phyloP scores from a whole-genome alignment of 176 grass and related monocot species.

The Aegilops longissima region DNA sequence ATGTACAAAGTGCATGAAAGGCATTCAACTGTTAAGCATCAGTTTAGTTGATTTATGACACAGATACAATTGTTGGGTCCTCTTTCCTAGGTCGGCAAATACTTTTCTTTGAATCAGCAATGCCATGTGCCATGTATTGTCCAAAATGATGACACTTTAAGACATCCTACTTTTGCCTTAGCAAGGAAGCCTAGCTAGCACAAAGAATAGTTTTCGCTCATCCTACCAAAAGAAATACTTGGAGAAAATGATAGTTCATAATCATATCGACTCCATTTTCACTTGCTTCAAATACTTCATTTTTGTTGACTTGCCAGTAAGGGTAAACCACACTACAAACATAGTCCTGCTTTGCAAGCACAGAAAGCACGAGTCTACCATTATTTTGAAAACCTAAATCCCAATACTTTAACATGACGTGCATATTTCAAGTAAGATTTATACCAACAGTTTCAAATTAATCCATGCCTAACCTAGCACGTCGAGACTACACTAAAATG shows the following conservation, averaged over 20 bases:
- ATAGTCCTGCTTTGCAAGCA: not conserved
- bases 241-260: not conserved
- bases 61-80: not conserved
- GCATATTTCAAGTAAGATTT: not conserved
- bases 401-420: not conserved
- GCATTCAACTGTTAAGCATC: not conserved
- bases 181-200: constrained; percentile 6
- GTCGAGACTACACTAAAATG: not conserved
- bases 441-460: not conserved
- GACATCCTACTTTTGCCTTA: not conserved
- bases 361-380: not conserved
- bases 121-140: not conserved
- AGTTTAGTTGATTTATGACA: not conserved
- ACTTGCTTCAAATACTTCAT: not conserved
- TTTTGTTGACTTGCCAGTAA: not conserved
- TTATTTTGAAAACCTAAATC: not conserved
- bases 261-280: not conserved
- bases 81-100: not conserved
- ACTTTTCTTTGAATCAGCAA: not conserved
- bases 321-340: not conserved
- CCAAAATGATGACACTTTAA: not conserved
- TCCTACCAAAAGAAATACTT: not conserved
- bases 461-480: not conserved
- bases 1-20: not conserved
- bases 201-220: not conserved